Evolutionary conservation across 768 basidiomycete genomes (phyloP), one percentile per base, ranked within the genome.

Genomic region (Heimioporus sp.): DNA sequence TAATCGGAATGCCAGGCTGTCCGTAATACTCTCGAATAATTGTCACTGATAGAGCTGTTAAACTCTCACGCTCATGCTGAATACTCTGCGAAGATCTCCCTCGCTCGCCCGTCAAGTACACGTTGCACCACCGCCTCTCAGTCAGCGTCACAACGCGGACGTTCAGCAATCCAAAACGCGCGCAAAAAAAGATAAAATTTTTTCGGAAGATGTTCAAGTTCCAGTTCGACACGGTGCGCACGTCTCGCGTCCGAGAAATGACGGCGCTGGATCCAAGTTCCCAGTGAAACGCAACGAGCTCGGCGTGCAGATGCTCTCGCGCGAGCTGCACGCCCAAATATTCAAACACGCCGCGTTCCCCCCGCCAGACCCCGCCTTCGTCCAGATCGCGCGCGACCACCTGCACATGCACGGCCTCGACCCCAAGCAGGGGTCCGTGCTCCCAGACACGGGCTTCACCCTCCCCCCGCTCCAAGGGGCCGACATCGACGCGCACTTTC

Each of bases 221-320:
- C 36, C 28, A 28, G 19, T 10, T 38, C 57, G 43, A 42, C 51
- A 50, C 9, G 56, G 59, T 55, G 32, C 38, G 47, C 47, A 19
- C 11, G 12, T 13, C 24, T 11, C 4, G 10, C 9, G 10, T 51
- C 4, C 31, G 24, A 17, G 31, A 6, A 40, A 16, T 34, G 31
- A 50, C 37, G 5, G 19, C 34, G 32, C n/a, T 5, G 7, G 3
- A 36, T 30, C 30, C 16, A 51, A 85, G 85, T 77, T 24, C 31
- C 16, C 51, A 85, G 85, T 77, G 53, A 82, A 85, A 65, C 80
- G 92, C 48, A 98, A 97, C 64, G 82, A 87, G 54, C 76, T 93
- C 38, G 95, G 95, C n/a, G 94, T 98, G 8, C 95, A 98, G 65
- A 82, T 97, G 49, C 82, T 98, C 48, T 90, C 93, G 15, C 80